Percentiles rank a stretch among this genome's conserved stretches.
Conservation (phyloP, 1,284 basidiomycete genomes). For the Ustilago curta region DNA sequence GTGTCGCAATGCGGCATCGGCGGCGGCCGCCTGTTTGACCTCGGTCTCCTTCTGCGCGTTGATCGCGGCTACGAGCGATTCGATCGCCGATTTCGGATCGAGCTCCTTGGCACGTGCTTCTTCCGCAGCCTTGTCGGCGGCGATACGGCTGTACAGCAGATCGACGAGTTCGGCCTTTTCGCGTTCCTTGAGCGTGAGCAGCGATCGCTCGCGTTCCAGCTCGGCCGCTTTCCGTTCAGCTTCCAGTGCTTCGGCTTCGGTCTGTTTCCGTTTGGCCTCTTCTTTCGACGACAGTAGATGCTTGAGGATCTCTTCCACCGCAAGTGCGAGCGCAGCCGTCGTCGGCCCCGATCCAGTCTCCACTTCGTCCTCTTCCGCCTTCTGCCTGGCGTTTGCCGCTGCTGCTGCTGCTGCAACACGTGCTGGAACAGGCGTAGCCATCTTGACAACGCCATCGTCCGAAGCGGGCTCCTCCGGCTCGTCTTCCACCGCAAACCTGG, state of each 20-base stretch:
- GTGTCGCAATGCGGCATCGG: slow-evolving; percentile 51
- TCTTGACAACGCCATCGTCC: slow-evolving; percentile 17
- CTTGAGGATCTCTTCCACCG: slow-evolving; percentile 65
- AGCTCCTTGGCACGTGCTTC: slow-evolving; percentile 42
- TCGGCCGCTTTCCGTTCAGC: slow-evolving; percentile 35
- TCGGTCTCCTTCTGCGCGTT: slow-evolving; percentile 56
- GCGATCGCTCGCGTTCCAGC: slow-evolving; percentile 23
- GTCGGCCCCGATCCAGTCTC: slow-evolving; percentile 22
- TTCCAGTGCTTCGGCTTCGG: slow-evolving; percentile 32
- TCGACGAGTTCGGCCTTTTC: slow-evolving; percentile 56
- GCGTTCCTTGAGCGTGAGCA: slow-evolving; percentile 33
- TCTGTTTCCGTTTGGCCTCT: slow-evolving; percentile 44
- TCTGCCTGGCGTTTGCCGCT: slow-evolving; percentile 17
- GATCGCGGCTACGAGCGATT: slow-evolving; percentile 56
- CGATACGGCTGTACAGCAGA: slow-evolving; percentile 35
- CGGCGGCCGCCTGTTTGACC: slow-evolving; percentile 30
- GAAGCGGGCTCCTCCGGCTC: slow-evolving; percentile 26
- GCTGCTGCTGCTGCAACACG: slow-evolving; percentile 13
- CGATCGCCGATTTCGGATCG: slow-evolving; percentile 61
- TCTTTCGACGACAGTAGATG: slow-evolving; percentile 60
- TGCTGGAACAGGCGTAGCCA: slow-evolving; percentile 34
- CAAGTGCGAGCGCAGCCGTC: slow-evolving; percentile 50
- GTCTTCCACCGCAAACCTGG: slow-evolving; percentile 31
- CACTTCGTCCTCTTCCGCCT: slow-evolving; percentile 5
- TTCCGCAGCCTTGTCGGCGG: slow-evolving; percentile 40